A percentile compares a stretch with the other conserved stretches of the same genome.
Conservation (phyloP, 2,329 filamentous ascomycete species). For the Pseudopithomyces maydicus region DNA sequence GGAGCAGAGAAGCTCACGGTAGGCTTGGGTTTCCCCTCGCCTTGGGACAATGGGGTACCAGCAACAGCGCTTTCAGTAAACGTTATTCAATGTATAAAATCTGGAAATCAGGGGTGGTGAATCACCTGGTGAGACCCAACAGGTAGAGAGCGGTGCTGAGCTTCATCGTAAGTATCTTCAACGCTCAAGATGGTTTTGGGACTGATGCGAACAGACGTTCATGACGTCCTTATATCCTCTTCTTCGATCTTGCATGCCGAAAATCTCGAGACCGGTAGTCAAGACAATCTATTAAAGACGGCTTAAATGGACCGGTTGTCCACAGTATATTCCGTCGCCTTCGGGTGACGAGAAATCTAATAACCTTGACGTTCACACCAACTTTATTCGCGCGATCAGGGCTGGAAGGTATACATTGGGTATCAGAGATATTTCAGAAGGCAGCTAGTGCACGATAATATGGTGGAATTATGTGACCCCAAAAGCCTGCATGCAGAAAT, state of each 20-base stretch:
- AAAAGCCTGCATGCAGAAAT: no score
- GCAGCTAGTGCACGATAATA: no score
- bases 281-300: conserved; percentile 19
- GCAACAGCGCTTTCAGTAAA: conserved; percentile 19
- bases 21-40: conserved; percentile 16
- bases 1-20: conserved; percentile 2
- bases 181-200: conserved; percentile 2
- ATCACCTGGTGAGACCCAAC: conserved; percentile 27
- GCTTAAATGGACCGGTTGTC: conserved; percentile 14
- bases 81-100: not conserved
- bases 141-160: conserved; percentile 24
- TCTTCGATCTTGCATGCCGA: not conserved
- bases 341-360: conserved; percentile 2
- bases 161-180: conserved; percentile 29
- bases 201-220: not conserved
- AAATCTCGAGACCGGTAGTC: not conserved
- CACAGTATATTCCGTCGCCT: conserved; percentile 2
- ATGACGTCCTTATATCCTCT: conserved; percentile 20
- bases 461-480: no score
- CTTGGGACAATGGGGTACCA: conserved; percentile 19
- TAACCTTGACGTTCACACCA: conserved; percentile 6
- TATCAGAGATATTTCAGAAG: no score
- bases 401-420: not conserved
- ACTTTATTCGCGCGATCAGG: conserved; percentile 11
- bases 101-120: not conserved